Base-by-base conservation (phyloP, 129 eudicot genomes). In the Pulicaria dysenterica region DNA sequence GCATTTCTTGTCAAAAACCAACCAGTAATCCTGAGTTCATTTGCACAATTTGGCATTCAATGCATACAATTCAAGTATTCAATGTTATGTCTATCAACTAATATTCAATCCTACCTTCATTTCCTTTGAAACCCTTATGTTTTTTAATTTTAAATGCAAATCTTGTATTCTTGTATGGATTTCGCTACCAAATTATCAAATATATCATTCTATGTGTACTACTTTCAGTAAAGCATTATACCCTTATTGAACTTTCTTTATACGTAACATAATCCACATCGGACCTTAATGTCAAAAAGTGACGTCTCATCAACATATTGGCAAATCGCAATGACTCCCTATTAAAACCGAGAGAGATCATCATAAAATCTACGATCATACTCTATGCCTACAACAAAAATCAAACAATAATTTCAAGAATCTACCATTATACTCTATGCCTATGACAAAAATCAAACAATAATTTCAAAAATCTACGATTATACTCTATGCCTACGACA, bases 301-400 rank as follows among this genome's bases (percentile, higher is more conserved):
- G 13, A 9, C 44, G 45, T 47, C 3, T 37, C 7, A 67, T 67
- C 19, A 49, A 13, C 43, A 67, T 7, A 48, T 57, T 45, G n/a
- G n/a, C 57, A 57, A 43, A 55, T 5, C 46, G 65, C 44, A 55
- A 31, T 11, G 11, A 39, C 54, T 51, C 65, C 65, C 14, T 5
- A 17, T 50, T 53, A 41, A n/a, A 16, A 57, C 75, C 40, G 10
- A 41, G 17, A 11, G 8, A 73, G 68, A 34, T 31, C 48, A 59
- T 15, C 12, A 59, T 7, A 36, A 54, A 58, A 36, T 8, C 9
- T 45, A 40, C 1, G 69, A 48, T 44, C 10, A 44, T 50, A 47
- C 8, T 10, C 2, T 19, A 60, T 72, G 9, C 13, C 50, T 16
- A 37, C 31, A 43, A 70, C 1, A 70, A 9, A 43, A 70, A 16